A percentile compares a stretch with the other conserved stretches of the same genome.
Evolutionary conservation across 495 filamentous ascomycete genomes (phyloP).

Genomic region (Penicillium mononematosum): DNA sequence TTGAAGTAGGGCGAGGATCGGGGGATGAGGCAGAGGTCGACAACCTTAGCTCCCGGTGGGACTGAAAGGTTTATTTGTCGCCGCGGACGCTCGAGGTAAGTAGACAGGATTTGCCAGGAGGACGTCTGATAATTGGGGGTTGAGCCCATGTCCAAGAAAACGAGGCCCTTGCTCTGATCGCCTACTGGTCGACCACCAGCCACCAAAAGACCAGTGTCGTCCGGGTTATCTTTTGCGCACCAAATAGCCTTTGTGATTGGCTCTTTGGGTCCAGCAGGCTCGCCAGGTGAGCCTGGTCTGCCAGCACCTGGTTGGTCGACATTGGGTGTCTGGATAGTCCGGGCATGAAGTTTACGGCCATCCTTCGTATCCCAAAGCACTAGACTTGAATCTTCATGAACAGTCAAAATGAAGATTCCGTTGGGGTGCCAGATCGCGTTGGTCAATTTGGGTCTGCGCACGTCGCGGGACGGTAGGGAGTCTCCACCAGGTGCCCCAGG

Average conservation of each 20-base stretch:
- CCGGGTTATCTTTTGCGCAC: conserved; percentile 89
- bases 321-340: conserved; percentile 71
- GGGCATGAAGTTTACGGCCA: conserved; percentile 77
- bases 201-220: conserved; percentile 86
- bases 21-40: conserved; percentile 82
- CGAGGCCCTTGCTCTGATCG: conserved; percentile 68
- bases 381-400: conserved; percentile 84
- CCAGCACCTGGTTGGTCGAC: conserved; percentile 61
- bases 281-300: conserved; percentile 37
- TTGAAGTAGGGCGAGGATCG: conserved; percentile 78
- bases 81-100: conserved; percentile 73
- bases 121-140: conserved; percentile 91
- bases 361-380: conserved; percentile 96
- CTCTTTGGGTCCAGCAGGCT: conserved; percentile 56
- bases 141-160: conserved; percentile 81
- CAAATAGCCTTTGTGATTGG: conserved; percentile 77
- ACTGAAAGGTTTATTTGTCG: conserved; percentile 66
- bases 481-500: conserved; percentile 87
- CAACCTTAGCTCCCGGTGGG: conserved; percentile 73
- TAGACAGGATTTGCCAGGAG: conserved; percentile 75
- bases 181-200: conserved; percentile 72
- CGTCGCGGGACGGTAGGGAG: conserved; percentile 47
- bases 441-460: conserved; percentile 67
- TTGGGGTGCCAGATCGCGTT: conserved; percentile 93
- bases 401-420: conserved; percentile 83